Evolutionary conservation across 495 filamentous ascomycete genomes (phyloP), one percentile per base, ranked within the genome.

Genomic region (Tuber microsphaerosporum): DNA sequence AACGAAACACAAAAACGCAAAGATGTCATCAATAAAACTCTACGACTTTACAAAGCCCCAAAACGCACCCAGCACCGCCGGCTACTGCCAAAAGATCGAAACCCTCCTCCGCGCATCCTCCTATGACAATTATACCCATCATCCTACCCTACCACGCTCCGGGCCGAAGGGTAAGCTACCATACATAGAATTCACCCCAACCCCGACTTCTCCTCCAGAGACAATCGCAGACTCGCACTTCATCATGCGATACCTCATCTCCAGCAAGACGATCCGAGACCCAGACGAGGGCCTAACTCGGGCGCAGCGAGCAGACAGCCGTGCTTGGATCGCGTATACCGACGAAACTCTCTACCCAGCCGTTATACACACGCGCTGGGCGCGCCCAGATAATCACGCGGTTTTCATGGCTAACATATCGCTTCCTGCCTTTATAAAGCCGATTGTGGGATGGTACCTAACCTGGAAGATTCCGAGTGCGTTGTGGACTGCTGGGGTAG

Each of bases 1-100:
- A n/a, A 1, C 20, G 48, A 56, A 51, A 51, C 20, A 51, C n/a
- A 51, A 51, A 56, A 56, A 56, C 48, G 48, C 48, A 56, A 56
- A 7, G 10, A 56, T 56, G 48, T 56, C 48, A 56, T 78, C 77
- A 51, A 79, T 76, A 20, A 76, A 72, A 41, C 42, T 80, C 70
- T 73, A 76, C 70, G 46, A 56, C 70, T 80, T 80, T 37, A 17
- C 20, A 2, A 71, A 75, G 69, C 69, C 41, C 14, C 7, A 22
- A 2, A 76, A 73, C n/a, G 22, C n/a, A 1, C 78, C 78, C 10
- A 79, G 73, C 22, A 4, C 22, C 26, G 81, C 77, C 0, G 71
- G 69, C 44, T 81, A 70, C 71, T 81, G 77, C 68, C 71, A 81
- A 56, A 81, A 81, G 65, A 34, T 80, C 70, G 77, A 81, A 42